Evolutionary conservation across 2,329 filamentous ascomycete genomes (phyloP).

Genomic region (Golovinomyces cichoracearum): DNA sequence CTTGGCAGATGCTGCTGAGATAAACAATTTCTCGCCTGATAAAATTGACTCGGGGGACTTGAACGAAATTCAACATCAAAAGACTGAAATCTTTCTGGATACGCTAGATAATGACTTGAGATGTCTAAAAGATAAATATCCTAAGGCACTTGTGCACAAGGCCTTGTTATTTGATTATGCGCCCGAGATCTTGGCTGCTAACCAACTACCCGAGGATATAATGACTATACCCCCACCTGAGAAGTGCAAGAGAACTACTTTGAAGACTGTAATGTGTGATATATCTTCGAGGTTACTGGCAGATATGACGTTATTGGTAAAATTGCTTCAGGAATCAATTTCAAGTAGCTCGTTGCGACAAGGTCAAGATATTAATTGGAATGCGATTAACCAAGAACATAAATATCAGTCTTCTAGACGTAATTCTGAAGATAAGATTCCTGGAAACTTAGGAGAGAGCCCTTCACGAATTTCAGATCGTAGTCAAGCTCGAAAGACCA

Average conservation of each 20-base stretch:
- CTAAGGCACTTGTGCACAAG: slow-evolving; percentile 51
- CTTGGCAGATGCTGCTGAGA: slow-evolving; percentile 55
- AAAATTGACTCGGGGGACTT: slow-evolving; percentile 29
- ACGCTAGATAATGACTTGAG: slow-evolving; percentile 41
- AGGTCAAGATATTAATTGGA: slow-evolving; percentile 16
- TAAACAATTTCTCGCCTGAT: slow-evolving; percentile 27
- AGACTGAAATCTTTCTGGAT: slow-evolving; percentile 30
- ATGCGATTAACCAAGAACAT: slow-evolving; percentile 15
- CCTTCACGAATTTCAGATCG: slow-evolving; percentile 32
- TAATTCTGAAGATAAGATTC: slow-evolving; percentile 28
- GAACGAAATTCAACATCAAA: slow-evolving; percentile 21
- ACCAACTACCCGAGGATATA: slow-evolving; percentile 36
- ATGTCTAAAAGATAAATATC: slow-evolving; percentile 43
- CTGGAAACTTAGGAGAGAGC: slow-evolving; percentile 23
- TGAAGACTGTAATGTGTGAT: slow-evolving; percentile 59
- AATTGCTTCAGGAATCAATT: slow-evolving; percentile 43
- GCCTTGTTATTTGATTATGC: slow-evolving; percentile 56
- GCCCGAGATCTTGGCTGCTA: slow-evolving; percentile 21
- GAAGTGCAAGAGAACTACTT: slow-evolving; percentile 48
- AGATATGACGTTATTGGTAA: slow-evolving; percentile 50
- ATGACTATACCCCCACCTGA: slow-evolving; percentile 42
- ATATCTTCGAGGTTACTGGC: slow-evolving; percentile 47
- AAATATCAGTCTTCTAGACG: slow-evolving; percentile 20
- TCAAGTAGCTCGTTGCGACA: slow-evolving; percentile 40
- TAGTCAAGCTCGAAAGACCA: slow-evolving; percentile 47